phyloP scores from a whole-genome alignment of 1,139 yeast species.

The Blastobotrys illinoisensis region DNA sequence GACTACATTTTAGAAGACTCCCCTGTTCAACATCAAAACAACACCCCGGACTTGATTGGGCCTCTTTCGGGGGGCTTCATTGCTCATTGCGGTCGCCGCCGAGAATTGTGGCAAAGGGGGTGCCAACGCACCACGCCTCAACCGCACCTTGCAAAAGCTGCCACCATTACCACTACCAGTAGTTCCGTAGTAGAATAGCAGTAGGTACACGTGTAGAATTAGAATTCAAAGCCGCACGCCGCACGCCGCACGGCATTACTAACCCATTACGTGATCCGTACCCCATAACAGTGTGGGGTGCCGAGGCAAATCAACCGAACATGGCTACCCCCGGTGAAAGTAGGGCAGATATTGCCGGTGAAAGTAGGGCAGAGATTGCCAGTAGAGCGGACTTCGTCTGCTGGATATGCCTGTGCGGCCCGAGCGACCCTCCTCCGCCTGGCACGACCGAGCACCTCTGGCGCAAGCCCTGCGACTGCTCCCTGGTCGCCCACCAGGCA shows the following conservation, averaged over 20 bases:
- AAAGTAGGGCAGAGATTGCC: neutral
- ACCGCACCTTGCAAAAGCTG: too few relatives aligned
- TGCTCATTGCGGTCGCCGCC: too few relatives aligned
- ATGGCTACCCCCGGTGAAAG: neutral
- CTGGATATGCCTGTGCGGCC: conserved; percentile 43
- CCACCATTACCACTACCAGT: too few relatives aligned
- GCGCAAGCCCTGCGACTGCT: conserved; percentile 41
- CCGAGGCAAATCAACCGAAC: neutral
- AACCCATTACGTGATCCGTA: neutral
- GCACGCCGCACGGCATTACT: neutral
- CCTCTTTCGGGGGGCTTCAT: too few relatives aligned
- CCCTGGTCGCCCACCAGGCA: conserved; percentile 40
- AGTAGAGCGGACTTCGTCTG: conserved; percentile 23
- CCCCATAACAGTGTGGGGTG: neutral
- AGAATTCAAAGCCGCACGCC: too few relatives aligned
- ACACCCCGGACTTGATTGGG: too few relatives aligned
- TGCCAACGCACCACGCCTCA: too few relatives aligned
- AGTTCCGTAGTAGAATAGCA: too few relatives aligned
- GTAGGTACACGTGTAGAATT: too few relatives aligned
- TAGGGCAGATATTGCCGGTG: too few relatives aligned
- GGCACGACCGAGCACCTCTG: conserved; percentile 29
- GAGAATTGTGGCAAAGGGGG: too few relatives aligned
- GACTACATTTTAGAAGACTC: too few relatives aligned
- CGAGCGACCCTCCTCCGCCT: conserved; percentile 36
- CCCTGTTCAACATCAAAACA: neutral